These are phyloP conservation scores for Colletotrichum cuscutae DNA, from an alignment of 2,329 filamentous ascomycete genomes.

Conservation along the genomic window DNA sequence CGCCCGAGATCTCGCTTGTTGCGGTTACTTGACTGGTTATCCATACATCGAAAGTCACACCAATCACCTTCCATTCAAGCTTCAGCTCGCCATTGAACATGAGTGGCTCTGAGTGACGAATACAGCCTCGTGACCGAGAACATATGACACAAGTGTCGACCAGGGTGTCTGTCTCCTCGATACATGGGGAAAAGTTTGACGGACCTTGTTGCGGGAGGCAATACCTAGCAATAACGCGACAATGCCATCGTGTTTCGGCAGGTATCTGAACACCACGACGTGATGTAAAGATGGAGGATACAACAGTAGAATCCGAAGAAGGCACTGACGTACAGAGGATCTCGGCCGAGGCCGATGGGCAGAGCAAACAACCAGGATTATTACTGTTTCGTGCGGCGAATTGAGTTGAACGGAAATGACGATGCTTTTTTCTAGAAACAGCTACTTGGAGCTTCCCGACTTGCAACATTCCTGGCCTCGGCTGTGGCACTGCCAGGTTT, in stretches of 20 bases:
- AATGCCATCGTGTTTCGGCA: too few relatives aligned
- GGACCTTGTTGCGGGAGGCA: too few relatives aligned
- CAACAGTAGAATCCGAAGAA: not conserved
- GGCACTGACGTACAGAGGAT: not conserved
- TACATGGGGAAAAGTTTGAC: not conserved
- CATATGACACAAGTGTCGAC: constrained; percentile 9
- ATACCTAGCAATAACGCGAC: not conserved
- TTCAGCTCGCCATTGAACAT: not conserved
- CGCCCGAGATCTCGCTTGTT: constrained; percentile 2
- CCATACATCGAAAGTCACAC: not conserved
- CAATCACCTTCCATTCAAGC: constrained; percentile 1
- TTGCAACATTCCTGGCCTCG: constrained; percentile 19
- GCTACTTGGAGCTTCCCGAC: constrained; percentile 4
- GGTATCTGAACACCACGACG: constrained; percentile 1
- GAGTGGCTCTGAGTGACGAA: constrained; percentile 17
- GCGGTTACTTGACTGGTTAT: not conserved
- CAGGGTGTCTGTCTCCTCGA: not conserved
- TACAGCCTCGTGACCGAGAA: constrained; percentile 26
- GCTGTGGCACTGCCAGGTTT: not conserved
- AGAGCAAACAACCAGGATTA: not conserved
- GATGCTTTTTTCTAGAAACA: constrained; percentile 5
- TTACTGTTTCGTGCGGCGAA: constrained; percentile 8
- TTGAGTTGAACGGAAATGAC: not conserved
- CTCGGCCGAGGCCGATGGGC: constrained; percentile 3
- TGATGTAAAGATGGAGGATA: not conserved